phyloP scores from a whole-genome alignment of 768 basidiomycete species.

The Amanita pallidorosea region DNA sequence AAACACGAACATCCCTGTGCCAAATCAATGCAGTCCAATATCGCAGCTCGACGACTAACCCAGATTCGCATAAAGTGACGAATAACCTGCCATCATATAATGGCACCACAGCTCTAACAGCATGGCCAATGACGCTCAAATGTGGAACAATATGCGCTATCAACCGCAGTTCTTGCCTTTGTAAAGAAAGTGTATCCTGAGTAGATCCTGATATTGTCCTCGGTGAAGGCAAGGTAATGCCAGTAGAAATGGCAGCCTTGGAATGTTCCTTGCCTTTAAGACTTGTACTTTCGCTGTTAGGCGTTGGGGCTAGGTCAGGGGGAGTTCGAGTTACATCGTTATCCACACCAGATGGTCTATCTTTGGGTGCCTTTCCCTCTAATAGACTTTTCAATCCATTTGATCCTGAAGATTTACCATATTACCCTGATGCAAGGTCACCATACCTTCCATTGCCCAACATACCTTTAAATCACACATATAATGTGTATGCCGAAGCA shows the following conservation, averaged over 20 bases:
- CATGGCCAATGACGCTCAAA: conserved; percentile 22
- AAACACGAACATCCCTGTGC: conserved; percentile 41
- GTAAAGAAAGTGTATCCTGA: conserved; percentile 8
- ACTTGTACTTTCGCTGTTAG: conserved; percentile 14
- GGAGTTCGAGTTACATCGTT: conserved; percentile 11
- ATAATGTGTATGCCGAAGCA: too few species aligned
- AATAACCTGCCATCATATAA: conserved; percentile 33
- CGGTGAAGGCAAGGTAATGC: conserved; percentile 30
- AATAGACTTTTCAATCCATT: conserved; percentile 67
- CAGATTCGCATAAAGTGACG: conserved; percentile 49
- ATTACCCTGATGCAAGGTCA: too few species aligned
- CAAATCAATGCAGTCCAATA: conserved; percentile 2
- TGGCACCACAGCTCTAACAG: conserved; percentile 35
- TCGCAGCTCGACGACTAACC: conserved; percentile 31
- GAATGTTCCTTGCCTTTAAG: conserved; percentile 23
- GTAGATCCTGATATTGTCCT: conserved; percentile 28
- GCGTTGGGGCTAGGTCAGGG: conserved; percentile 13
- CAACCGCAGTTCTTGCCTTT: not conserved
- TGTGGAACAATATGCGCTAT: conserved; percentile 35
- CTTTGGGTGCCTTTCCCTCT: conserved; percentile 38
- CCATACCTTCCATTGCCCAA: too few species aligned
- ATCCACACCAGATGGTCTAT: conserved; percentile 18
- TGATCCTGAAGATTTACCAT: too few species aligned
- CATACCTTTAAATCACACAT: too few species aligned
- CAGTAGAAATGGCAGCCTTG: conserved; percentile 34